These are phyloP conservation scores for Boletus bicolor DNA, from an alignment of 768 basidiomycete genomes.

Conservation along the genomic window DNA sequence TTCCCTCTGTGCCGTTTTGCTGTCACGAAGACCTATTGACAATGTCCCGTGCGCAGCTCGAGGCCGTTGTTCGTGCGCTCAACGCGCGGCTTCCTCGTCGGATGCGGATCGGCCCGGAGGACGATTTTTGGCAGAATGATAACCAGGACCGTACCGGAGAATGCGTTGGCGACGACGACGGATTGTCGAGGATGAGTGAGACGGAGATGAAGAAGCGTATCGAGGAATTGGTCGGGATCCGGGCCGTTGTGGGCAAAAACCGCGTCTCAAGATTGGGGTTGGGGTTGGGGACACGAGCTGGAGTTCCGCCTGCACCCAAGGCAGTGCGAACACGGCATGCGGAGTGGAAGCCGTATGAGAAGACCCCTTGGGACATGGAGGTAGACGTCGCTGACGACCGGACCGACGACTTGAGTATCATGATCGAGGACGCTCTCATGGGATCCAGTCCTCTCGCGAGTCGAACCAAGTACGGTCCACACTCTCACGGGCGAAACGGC, in stretches of 20 bases:
- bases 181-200: slow-evolving; percentile 32
- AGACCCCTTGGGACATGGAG: slow-evolving; percentile 27
- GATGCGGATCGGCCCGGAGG: slow-evolving; percentile 45
- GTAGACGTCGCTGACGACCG: slow-evolving; percentile 8
- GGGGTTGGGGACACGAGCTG: slow-evolving; percentile 9
- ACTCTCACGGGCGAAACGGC: slow-evolving; percentile 7
- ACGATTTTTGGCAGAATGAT: slow-evolving; percentile 22
- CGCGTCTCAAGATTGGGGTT: slow-evolving; percentile 27
- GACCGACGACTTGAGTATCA: slow-evolving; percentile 3
- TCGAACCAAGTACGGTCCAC: slow-evolving; percentile 12
- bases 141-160: background rate
- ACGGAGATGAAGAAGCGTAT: slow-evolving; percentile 51
- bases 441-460: slow-evolving; percentile 29
- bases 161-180: slow-evolving; percentile 4
- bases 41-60: slow-evolving; percentile 55
- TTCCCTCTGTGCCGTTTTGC: slow-evolving; percentile 60
- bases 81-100: slow-evolving; percentile 55
- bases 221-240: slow-evolving; percentile 60
- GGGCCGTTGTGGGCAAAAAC: slow-evolving; percentile 30
- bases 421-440: slow-evolving; percentile 15
- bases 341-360: slow-evolving; percentile 18
- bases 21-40: slow-evolving; percentile 70
- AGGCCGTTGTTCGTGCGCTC: slow-evolving; percentile 49
- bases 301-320: slow-evolving; percentile 34
- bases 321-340: slow-evolving; percentile 23